Evolutionary conservation across 2,329 filamentous ascomycete genomes (phyloP).

Genomic region (Cladosporium austrohemisphaericum): DNA sequence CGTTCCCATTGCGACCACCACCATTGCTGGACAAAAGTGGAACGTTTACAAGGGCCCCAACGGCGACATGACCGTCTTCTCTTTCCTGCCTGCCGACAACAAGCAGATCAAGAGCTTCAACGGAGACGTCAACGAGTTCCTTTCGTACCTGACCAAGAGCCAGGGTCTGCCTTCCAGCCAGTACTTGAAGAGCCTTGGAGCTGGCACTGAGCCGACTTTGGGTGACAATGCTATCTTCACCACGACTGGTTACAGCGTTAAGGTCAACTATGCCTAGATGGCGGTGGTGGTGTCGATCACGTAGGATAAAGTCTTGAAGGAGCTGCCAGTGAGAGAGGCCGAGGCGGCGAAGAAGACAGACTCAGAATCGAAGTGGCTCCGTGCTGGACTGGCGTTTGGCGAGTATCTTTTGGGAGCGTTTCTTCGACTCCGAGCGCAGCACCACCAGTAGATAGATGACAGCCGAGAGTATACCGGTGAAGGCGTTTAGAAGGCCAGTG

Average conservation of each 20-base stretch:
- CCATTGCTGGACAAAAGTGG: conserved; percentile 53
- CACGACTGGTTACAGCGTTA: conserved; percentile 16
- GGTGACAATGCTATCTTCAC: conserved; percentile 22
- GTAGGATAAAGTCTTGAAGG: too few species aligned
- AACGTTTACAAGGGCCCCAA: conserved; percentile 61
- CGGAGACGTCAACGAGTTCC: conserved; percentile 56
- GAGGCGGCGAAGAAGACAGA: too few species aligned
- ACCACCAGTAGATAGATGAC: conserved; percentile 31
- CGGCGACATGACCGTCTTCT: conserved; percentile 57
- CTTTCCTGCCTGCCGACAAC: conserved; percentile 49
- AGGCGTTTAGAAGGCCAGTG: conserved; percentile 35
- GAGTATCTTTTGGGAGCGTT: conserved; percentile 20
- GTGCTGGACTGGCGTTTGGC: not conserved
- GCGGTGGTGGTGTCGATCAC: too few species aligned
- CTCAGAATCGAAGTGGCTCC: too few species aligned
- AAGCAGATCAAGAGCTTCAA: conserved; percentile 49
- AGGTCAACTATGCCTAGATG: conserved; percentile 9
- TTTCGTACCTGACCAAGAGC: conserved; percentile 51
- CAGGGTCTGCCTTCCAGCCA: conserved; percentile 48
- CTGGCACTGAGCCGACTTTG: conserved; percentile 25
- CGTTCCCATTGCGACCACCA: conserved; percentile 47
- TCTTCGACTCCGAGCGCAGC: conserved; percentile 31
- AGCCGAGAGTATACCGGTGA: conserved; percentile 29
- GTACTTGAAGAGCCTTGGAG: conserved; percentile 46
- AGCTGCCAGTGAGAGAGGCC: too few species aligned